phyloP scores from a whole-genome alignment of 2,329 filamentous ascomycete species.

The Penicillium sclerotigenum region DNA sequence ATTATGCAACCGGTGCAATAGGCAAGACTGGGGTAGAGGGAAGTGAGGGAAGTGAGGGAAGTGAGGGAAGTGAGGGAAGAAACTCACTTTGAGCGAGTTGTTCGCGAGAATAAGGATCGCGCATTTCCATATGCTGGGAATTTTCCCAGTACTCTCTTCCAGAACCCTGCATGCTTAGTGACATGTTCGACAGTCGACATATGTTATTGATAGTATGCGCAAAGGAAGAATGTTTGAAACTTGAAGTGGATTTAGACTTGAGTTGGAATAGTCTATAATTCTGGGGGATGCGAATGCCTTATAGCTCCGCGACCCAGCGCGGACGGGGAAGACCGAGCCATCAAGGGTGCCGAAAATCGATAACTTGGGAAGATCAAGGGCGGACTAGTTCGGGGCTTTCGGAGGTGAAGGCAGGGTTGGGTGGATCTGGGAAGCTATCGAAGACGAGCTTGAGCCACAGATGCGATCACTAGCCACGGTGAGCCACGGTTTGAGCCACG shows the following conservation, averaged over 20 bases:
- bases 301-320: slow-evolving; percentile 11
- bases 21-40: background rate
- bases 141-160: slow-evolving; percentile 32
- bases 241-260: slow-evolving; percentile 1
- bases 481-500: slow-evolving; percentile 16
- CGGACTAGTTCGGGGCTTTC: slow-evolving; percentile 24
- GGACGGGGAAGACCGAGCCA: slow-evolving; percentile 19
- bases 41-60: background rate
- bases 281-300: slow-evolving; percentile 16
- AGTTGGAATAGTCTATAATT: background rate
- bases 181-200: slow-evolving; percentile 29
- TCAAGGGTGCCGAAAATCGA: slow-evolving; percentile 18
- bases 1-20: slow-evolving; percentile 38
- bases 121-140: slow-evolving; percentile 28
- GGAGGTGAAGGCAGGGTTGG: slow-evolving; percentile 9
- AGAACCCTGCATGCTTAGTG: slow-evolving; percentile 29
- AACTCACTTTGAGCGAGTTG: slow-evolving; percentile 30
- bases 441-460: slow-evolving; percentile 14
- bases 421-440: slow-evolving; percentile 23
- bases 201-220: slow-evolving; percentile 3
- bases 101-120: slow-evolving; percentile 28
- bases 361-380: slow-evolving; percentile 28
- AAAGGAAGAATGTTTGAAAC: background rate
- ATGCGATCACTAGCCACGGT: slow-evolving; percentile 17
- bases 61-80: background rate